These are phyloP conservation scores for Novymonas esmeraldas DNA, from an alignment of 208 protist species.

Conservation along the genomic window DNA sequence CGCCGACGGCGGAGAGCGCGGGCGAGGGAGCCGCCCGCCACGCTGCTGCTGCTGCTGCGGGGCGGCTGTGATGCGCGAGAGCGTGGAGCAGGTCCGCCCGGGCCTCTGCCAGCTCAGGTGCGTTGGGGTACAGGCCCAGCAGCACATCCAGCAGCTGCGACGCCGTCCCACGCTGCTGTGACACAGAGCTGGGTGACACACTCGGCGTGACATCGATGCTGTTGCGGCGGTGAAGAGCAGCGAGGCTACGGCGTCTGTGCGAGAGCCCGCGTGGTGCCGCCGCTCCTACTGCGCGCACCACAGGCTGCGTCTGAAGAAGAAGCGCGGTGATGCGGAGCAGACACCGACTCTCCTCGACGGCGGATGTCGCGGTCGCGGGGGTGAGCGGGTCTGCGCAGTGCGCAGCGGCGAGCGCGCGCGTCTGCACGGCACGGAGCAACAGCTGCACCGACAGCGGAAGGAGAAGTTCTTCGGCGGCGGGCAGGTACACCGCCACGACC, in stretches of 20 bases:
- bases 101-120: conserved; percentile 5
- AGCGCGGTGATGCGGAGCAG: conserved; percentile 23
- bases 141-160: conserved; percentile 18
- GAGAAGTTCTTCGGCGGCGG: conserved; percentile 3
- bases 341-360: conserved; percentile 12
- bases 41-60: neutral
- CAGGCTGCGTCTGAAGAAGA: neutral
- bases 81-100: conserved; percentile 11
- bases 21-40: neutral
- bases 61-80: neutral
- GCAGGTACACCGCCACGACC: conserved; percentile 4
- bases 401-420: conserved; percentile 1
- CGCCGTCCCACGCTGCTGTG: neutral
- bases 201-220: neutral
- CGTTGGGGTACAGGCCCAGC: conserved; percentile 9
- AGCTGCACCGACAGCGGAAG: conserved; percentile 4
- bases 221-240: neutral
- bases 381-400: neutral
- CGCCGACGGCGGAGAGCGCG: neutral
- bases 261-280: neutral
- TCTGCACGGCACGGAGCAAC: neutral
- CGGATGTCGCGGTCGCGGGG: neutral
- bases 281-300: too few relatives aligned
- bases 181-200: neutral
- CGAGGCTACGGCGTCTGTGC: neutral